Evolutionary conservation across 139 green algal genomes (phyloP), one percentile per base, ranked within the genome.

Genomic region (Chlamydomonas eustigma): DNA sequence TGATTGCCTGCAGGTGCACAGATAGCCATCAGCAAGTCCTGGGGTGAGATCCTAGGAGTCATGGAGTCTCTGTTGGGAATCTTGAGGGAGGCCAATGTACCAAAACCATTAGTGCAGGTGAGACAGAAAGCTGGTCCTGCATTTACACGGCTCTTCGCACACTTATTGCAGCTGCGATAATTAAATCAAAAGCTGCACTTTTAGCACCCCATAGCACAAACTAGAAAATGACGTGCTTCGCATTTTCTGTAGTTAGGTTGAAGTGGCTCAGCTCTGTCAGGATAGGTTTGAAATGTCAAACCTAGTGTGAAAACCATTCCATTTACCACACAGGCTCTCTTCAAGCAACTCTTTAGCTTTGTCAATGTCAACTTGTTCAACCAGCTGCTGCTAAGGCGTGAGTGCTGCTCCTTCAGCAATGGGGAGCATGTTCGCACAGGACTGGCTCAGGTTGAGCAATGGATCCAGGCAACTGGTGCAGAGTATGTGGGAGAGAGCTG

Each of bases 401-500:
- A 99, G 86, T 99, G 96, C 95, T 99, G 96, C 91, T 97, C 92
- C 33, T 99, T 99, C 89, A 92, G 81, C 88, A 99, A 99, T 79
- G 96, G 96, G 30, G 96, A 99, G 92, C 98, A 98, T 83, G 94
- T 99, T 30, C 69, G 69, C n/a, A 77, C 68, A 1, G 76, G 76
- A 28, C 76, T 81, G 68, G 35, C 52, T 4, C 76, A 83, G 75
- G 91, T 99, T 76, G 96, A 98, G 86, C 83, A 90, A 64, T 99
- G 95, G 96, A 91, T 97, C 64, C 86, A 90, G 2, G 34, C 18
- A n/a, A 88, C 87, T 34, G 86, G 88, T 34, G 80, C 79, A 25
- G 89, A 97, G 66, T 94, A 83, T 79, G 87, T 93, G 28, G 95
- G 92, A 3, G 86, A 93, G 75, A 90, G 88, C 72, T 97, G 91